Base-by-base conservation (phyloP, 805 yeast genomes). In the Ogataea dorogensis region DNA sequence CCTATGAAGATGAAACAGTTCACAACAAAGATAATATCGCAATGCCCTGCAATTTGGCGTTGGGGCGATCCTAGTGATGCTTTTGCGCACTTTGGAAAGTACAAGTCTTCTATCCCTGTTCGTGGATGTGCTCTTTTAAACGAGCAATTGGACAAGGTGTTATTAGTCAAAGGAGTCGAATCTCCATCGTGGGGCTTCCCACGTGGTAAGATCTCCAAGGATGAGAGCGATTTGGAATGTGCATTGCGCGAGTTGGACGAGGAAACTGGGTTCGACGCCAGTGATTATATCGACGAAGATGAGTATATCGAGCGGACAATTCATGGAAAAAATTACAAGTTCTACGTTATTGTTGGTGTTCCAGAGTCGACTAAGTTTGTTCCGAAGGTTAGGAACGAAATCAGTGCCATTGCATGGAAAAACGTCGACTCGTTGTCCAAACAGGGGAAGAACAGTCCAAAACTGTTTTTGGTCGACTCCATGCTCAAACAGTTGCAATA, bases 151-250 rank as follows among this genome's bases (percentile, higher is more conserved):
- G 74, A 79, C 38, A 86, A 85, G 54, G 67, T 86, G 8, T 56
- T 94, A 18, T 64, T 93, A 46, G 95, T 93, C 5, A 80, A 86
- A 54, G 97, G 96, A 4, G 79, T 80, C 32, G 94, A 86, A 45
- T 74, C 88, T 9, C 63, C 66, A 20, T 64, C 83, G 1, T 93
- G 98, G 98, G 84, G 96, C 6, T 93, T 93, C 54, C 99, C 99
- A 5, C 71, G 96, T 58, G 99, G 99, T 5, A 93, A 93, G 61
- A 93, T 93, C 39, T 86, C 94, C 24, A 89, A 93, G 56, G 94
- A 81, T 54, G 99, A 93, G 65, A 67, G 79, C 11, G 98, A 93
- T 59, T 71, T 78, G 5, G 79, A 75, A 36, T 94, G 98, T 65
- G 97, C 98, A 5, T 62, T 86, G 10, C 75, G 99, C 51, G 99